Evolutionary conservation across 2,329 filamentous ascomycete genomes (phyloP).

Genomic region (Xylaria digitata): DNA sequence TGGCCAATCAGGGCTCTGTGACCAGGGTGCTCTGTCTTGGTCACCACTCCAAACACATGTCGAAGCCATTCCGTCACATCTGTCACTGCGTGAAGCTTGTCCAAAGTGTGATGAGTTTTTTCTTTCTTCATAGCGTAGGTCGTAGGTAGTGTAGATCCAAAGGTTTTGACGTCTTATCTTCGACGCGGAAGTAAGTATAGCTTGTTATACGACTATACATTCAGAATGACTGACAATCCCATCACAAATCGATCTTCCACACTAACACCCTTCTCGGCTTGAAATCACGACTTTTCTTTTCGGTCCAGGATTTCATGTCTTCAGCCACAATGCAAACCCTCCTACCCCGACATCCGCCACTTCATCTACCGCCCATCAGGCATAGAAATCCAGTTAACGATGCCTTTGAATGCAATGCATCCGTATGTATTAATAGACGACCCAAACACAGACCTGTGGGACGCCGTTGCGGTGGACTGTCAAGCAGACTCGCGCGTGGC

Average conservation of each 20-base stretch:
- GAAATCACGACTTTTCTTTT: background rate
- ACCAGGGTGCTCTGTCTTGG: slow-evolving; percentile 40
- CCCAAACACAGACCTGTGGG: slow-evolving; percentile 33
- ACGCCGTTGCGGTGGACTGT: slow-evolving; percentile 22
- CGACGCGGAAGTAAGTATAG: background rate
- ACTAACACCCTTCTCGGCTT: background rate
- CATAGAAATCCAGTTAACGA: background rate
- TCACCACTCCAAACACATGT: slow-evolving; percentile 35
- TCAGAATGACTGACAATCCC: too few relatives aligned
- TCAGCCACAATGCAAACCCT: background rate
- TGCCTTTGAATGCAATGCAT: background rate
- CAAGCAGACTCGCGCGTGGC: slow-evolving; percentile 14
- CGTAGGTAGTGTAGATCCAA: slow-evolving; percentile 5
- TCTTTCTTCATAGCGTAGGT: slow-evolving; percentile 1
- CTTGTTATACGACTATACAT: background rate
- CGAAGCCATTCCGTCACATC: slow-evolving; percentile 43
- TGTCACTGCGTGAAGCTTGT: slow-evolving; percentile 36
- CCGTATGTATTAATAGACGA: slow-evolving; percentile 20
- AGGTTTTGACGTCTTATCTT: slow-evolving; percentile 2
- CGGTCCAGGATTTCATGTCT: background rate
- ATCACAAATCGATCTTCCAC: too few relatives aligned
- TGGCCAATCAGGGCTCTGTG: slow-evolving; percentile 35
- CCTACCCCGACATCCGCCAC: slow-evolving; percentile 1
- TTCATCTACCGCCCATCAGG: slow-evolving; percentile 26
- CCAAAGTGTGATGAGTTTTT: slow-evolving; percentile 27